Evolutionary conservation across 371 early-diverging fungal species (phyloP).

Genomic region (Dichotomocladium elegans): DNA sequence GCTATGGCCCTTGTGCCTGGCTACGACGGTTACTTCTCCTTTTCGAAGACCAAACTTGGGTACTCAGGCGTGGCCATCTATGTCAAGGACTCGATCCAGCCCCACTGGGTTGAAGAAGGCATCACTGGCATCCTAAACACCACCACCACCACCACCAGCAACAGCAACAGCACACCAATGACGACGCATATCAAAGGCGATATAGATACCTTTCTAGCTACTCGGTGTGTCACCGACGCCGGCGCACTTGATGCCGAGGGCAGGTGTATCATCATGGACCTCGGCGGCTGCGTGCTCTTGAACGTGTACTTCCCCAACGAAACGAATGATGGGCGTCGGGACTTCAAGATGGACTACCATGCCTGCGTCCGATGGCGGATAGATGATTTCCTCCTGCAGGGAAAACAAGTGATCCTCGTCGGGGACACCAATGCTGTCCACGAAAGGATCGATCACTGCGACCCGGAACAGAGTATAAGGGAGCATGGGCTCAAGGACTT

Average conservation of each 20-base stretch:
- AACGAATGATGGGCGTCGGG: conserved; percentile 49
- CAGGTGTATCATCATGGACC: conserved; percentile 77
- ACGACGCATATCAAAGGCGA: too few relatives aligned
- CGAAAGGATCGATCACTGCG: conserved; percentile 75
- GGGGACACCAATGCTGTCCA: conserved; percentile 86
- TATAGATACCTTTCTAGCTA: conserved; percentile 6
- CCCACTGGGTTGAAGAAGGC: conserved; percentile 62
- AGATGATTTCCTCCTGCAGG: conserved; percentile 41
- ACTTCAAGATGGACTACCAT: conserved; percentile 68
- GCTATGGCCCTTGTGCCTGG: conserved; percentile 69
- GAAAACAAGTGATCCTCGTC: conserved; percentile 65
- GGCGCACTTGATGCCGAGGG: conserved; percentile 71
- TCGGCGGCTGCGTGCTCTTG: conserved; percentile 72
- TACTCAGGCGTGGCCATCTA: conserved; percentile 80
- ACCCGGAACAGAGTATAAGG: conserved; percentile 61
- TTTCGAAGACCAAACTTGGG: conserved; percentile 54
- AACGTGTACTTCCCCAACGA: conserved; percentile 83
- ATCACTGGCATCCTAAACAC: conserved; percentile 51
- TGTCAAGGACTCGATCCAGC: conserved; percentile 47
- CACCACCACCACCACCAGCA: background rate
- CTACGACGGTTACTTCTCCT: conserved; percentile 73
- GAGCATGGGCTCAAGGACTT: conserved; percentile 56
- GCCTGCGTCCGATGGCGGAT: conserved; percentile 50
- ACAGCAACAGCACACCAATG: too few relatives aligned
- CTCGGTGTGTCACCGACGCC: conserved; percentile 34